These are phyloP conservation scores for Aspergillus ibericus DNA, from an alignment of 2,329 filamentous ascomycete genomes.

Conservation along the genomic window DNA sequence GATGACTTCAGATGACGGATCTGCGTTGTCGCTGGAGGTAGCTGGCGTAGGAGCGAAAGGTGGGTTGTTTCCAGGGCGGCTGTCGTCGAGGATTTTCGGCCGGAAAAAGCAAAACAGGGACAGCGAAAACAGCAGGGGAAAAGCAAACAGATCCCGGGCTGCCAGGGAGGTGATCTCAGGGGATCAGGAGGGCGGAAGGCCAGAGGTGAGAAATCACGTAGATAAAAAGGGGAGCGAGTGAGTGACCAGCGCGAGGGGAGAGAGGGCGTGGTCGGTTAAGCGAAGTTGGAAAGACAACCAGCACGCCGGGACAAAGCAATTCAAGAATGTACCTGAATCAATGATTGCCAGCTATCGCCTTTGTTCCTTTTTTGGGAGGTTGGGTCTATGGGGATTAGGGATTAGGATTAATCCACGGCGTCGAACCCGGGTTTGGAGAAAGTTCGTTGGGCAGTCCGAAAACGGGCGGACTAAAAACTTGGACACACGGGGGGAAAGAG, in stretches of 20 bases:
- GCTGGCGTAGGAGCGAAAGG: slow-evolving; percentile 30
- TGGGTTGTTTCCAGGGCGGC: slow-evolving; percentile 15
- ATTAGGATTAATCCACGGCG: background rate
- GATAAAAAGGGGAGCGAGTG: slow-evolving; percentile 5
- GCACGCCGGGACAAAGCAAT: slow-evolving; percentile 21
- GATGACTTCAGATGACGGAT: slow-evolving; percentile 38
- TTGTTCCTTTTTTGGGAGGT: slow-evolving; percentile 3
- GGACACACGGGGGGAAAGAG: slow-evolving; percentile 1
- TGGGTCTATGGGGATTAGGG: slow-evolving; percentile 6
- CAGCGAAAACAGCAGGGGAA: slow-evolving; percentile 12
- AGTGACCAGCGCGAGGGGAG: slow-evolving; percentile 13
- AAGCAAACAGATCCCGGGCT: background rate
- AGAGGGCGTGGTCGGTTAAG: slow-evolving; percentile 17
- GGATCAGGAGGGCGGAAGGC: slow-evolving; percentile 4
- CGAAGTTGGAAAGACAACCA: slow-evolving; percentile 19
- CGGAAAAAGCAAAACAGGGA: slow-evolving; percentile 12
- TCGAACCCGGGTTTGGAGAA: slow-evolving; percentile 8
- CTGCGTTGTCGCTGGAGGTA: slow-evolving; percentile 41
- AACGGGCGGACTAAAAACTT: slow-evolving; percentile 17
- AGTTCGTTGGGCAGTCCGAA: slow-evolving; percentile 14
- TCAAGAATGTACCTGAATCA: slow-evolving; percentile 19
- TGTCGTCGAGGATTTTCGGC: slow-evolving; percentile 4
- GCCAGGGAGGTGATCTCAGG: slow-evolving; percentile 1
- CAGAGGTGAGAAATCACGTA: background rate
- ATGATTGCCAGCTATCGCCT: slow-evolving; percentile 2